These are phyloP conservation scores for Nothophytophthora sp. DNA, from an alignment of 352 stramenopile genomes.

Conservation along the genomic window DNA sequence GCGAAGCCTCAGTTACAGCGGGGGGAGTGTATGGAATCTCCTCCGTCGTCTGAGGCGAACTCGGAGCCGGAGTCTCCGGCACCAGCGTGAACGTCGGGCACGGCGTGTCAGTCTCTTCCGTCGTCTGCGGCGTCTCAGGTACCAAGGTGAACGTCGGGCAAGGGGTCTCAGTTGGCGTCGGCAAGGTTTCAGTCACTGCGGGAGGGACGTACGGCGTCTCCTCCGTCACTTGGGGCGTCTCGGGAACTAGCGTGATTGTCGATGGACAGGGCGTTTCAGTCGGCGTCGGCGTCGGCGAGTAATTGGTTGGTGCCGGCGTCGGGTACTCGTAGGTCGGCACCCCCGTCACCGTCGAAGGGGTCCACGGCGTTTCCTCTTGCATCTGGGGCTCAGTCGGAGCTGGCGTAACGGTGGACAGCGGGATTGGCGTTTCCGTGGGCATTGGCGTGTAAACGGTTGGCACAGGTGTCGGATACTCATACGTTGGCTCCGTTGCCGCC, in stretches of 20 bases:
- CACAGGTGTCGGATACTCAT: too few species aligned
- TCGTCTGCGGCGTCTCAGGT: too few species aligned
- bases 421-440: too few species aligned
- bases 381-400: not conserved
- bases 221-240: constrained; percentile 1
- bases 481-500: too few species aligned
- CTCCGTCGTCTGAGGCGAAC: not conserved
- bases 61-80: constrained; percentile 2
- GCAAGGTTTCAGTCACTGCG: not conserved
- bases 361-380: not conserved
- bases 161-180: not conserved
- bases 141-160: not conserved
- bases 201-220: not conserved
- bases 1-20: too few species aligned
- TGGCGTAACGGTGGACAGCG: too few species aligned
- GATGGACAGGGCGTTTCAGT: too few species aligned
- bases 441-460: too few species aligned
- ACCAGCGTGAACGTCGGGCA: not conserved
- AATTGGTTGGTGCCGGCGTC: too few species aligned
- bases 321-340: too few species aligned
- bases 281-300: not conserved
- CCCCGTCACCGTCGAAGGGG: too few species aligned
- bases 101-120: too few species aligned
- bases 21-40: not conserved
- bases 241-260: not conserved